Base-by-base conservation (phyloP, 2,329 filamentous ascomycete species). In the Hymenoscyphus occultus region DNA sequence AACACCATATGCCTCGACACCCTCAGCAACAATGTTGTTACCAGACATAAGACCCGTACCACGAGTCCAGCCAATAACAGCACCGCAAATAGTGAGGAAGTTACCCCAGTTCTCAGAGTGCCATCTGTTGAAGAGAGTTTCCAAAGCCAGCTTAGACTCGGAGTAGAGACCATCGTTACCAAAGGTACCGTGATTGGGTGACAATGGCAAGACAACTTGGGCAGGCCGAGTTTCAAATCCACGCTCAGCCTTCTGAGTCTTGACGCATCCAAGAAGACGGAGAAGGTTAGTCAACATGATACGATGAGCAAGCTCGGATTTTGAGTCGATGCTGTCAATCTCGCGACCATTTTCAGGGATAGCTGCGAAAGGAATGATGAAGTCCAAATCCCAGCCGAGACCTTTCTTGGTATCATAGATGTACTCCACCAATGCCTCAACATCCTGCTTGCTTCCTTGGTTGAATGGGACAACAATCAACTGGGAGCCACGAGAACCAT, bases 391-490 rank as follows among this genome's bases (percentile, higher is more conserved):
- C 95, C 96, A 99, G 70, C 95, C 95, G 10, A 99, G 89, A 69
- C 96, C 96, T 76, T 89, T 93, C 88, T 98, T 99, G 69, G 90
- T 79, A 76, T 98, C 94, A 77, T 97, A 99, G 76, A 99, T 96
- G 82, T 98, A 99, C 67, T 97, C 86, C 61, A 99, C 84, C 7
- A 99, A 84, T 58, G 93, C 93, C 78, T 98, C 92, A 42, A 97
- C 91, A 76, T 99, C 95, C 78, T 98, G 94, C 81, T 97, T 96
- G 82, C 94, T 98, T 69, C 94, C 95, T 78, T 97, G 93, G 80
- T 99, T 99, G 86, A 99, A 99, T 60, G 96, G 95, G 63, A 98
- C 96, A 63, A 99, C 95, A 51, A 99, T 92, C 64, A 99, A 89
- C 80, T 98, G 93, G 65, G 95, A 98, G 70, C 95, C 95, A 70